These are phyloP conservation scores for Trichoderma orchidacearum DNA, from an alignment of 495 filamentous ascomycete species.

Conservation along the genomic window DNA sequence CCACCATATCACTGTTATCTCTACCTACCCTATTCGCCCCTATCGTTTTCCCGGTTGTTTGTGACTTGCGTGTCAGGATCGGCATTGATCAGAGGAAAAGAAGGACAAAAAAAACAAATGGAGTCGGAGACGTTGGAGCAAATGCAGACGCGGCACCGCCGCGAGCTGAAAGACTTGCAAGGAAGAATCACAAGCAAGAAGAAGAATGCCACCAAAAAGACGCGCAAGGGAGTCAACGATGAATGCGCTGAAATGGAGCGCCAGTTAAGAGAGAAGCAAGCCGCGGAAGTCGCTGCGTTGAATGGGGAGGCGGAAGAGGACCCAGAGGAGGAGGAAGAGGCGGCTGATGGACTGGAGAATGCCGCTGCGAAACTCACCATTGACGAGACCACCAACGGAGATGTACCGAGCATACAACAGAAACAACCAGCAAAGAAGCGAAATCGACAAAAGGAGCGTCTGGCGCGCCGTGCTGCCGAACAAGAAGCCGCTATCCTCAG, in stretches of 20 bases:
- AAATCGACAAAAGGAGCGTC: slow-evolving; percentile 80
- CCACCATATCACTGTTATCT: neutral
- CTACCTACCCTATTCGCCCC: no score
- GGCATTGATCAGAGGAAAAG: neutral
- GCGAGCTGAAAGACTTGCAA: slow-evolving; percentile 80
- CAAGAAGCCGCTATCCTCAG: slow-evolving; percentile 50
- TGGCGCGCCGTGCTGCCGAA: slow-evolving; percentile 79
- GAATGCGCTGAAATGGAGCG: slow-evolving; percentile 66
- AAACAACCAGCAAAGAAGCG: slow-evolving; percentile 47
- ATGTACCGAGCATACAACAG: slow-evolving; percentile 6
- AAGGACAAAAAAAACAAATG: slow-evolving; percentile 2
- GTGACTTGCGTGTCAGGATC: no score
- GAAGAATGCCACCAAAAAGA: slow-evolving; percentile 92
- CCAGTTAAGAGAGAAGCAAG: slow-evolving; percentile 53
- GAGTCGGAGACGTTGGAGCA: slow-evolving; percentile 49
- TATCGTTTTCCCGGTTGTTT: no score
- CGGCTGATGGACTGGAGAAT: slow-evolving; percentile 8
- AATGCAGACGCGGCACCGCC: slow-evolving; percentile 65
- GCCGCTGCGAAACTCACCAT: slow-evolving; percentile 6
- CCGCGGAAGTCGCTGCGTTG: slow-evolving; percentile 47
- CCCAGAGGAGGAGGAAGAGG: slow-evolving; percentile 7
- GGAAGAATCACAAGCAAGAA: slow-evolving; percentile 82
- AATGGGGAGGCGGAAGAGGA: slow-evolving; percentile 23
- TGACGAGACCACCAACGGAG: slow-evolving; percentile 3
- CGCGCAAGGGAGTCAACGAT: slow-evolving; percentile 73